phyloP scores from a whole-genome alignment of 768 basidiomycete species.

The Tricholoma saponaceum region DNA sequence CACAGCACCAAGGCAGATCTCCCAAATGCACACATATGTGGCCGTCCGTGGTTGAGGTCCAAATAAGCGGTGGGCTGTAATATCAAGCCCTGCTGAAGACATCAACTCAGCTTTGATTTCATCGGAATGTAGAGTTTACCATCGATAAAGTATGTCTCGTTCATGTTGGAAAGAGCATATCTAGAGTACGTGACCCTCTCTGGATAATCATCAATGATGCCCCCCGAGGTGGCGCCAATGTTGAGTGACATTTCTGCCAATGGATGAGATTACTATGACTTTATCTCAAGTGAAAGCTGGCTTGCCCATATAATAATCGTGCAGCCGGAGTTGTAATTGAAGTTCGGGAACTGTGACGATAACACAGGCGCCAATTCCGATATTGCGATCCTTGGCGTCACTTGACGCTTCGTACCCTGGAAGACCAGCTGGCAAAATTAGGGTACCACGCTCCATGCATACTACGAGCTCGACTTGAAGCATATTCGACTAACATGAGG shows the following conservation, averaged over 20 bases:
- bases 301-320: constrained; percentile 87
- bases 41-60: constrained; percentile 82
- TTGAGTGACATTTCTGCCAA: constrained; percentile 75
- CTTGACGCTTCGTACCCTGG: constrained; percentile 50
- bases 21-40: constrained; percentile 94
- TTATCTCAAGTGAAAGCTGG: neutral
- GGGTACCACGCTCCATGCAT: constrained; percentile 42
- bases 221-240: constrained; percentile 52
- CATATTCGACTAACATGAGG: constrained; percentile 61
- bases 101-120: neutral
- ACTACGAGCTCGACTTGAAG: constrained; percentile 72
- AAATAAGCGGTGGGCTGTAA: constrained; percentile 83
- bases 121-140: constrained; percentile 21
- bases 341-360: constrained; percentile 60
- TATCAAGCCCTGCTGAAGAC: constrained; percentile 56
- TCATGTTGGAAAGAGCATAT: constrained; percentile 13
- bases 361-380: constrained; percentile 49
- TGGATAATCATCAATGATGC: constrained; percentile 42
- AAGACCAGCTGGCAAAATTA: constrained; percentile 65
- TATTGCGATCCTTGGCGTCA: constrained; percentile 21
- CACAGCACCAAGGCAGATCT: constrained; percentile 66
- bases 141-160: constrained; percentile 47
- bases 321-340: constrained; percentile 71
- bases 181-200: constrained; percentile 33
- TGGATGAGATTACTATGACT: neutral